These are phyloP conservation scores for Hypocrella siamensis DNA, from an alignment of 2,329 filamentous ascomycete genomes.

Conservation along the genomic window DNA sequence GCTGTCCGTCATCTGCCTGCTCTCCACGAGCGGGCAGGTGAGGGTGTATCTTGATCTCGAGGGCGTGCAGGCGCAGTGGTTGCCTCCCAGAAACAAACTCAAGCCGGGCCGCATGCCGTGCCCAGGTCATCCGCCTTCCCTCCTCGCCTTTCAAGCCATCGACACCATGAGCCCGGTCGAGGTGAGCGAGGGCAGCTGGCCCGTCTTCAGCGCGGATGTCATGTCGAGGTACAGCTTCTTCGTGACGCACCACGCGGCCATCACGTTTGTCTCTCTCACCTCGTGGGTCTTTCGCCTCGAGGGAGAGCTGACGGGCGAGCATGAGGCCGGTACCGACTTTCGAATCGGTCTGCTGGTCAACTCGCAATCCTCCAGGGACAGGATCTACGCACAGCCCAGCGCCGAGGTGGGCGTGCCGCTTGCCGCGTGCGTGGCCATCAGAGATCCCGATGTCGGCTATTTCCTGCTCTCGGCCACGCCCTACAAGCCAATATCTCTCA, in stretches of 20 bases:
- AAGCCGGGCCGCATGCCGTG: conserved; percentile 23
- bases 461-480: conserved; percentile 44
- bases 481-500: conserved; percentile 40
- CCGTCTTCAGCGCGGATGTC: conserved; percentile 44
- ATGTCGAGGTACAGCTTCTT: conserved; percentile 48
- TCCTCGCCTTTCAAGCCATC: conserved; percentile 47
- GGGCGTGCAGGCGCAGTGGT: conserved; percentile 50
- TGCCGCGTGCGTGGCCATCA: conserved; percentile 36
- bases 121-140: conserved; percentile 27
- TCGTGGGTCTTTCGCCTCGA: conserved; percentile 51
- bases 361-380: conserved; percentile 40
- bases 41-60: conserved; percentile 46
- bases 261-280: conserved; percentile 43
- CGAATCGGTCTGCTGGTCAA: conserved; percentile 44
- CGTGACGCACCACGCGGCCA: conserved; percentile 43
- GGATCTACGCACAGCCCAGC: conserved; percentile 37
- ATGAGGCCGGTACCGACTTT: conserved; percentile 43
- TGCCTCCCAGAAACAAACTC: conserved; percentile 39
- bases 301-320: conserved; percentile 39
- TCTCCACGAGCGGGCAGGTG: conserved; percentile 45
- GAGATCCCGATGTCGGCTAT: conserved; percentile 48
- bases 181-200: conserved; percentile 41
- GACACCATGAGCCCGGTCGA: conserved; percentile 42
- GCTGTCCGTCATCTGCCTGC: conserved; percentile 40
- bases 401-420: conserved; percentile 31